These are phyloP conservation scores for Astragalus membranaceus DNA, from an alignment of 306 rosid genomes.

Conservation along the genomic window DNA sequence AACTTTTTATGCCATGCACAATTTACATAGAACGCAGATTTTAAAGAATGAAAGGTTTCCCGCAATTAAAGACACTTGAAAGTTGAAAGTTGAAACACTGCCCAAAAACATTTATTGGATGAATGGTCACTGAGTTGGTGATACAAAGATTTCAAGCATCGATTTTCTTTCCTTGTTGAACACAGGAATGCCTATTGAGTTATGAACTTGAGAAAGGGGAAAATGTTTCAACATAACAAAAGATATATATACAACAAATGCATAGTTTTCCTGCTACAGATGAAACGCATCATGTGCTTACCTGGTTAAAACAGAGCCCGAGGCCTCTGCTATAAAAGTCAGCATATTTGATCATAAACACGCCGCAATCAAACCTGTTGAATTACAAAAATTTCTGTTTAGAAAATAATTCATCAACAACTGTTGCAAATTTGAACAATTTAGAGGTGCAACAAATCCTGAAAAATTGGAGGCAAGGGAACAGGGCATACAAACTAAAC, in stretches of 20 bases:
- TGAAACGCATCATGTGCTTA: conserved; percentile 28
- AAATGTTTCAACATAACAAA: background rate
- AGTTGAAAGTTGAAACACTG: background rate
- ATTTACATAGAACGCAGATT: background rate
- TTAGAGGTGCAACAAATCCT: background rate
- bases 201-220: background rate
- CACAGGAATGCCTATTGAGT: background rate
- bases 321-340: conserved; percentile 92
- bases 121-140: background rate
- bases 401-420: conserved; percentile 13
- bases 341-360: conserved; percentile 91
- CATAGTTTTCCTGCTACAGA: background rate
- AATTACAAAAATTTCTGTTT: background rate
- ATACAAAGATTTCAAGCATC: background rate
- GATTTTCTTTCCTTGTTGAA: background rate
- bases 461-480: background rate
- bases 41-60: background rate
- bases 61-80: conserved; percentile 2
- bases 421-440: background rate
- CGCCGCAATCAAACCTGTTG: conserved; percentile 83
- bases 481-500: background rate
- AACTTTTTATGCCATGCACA: background rate
- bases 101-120: background rate
- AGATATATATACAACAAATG: background rate
- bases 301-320: conserved; percentile 87